phyloP scores from a whole-genome alignment of 2,329 filamentous ascomycete genomes.

The Xylaria sp. region DNA sequence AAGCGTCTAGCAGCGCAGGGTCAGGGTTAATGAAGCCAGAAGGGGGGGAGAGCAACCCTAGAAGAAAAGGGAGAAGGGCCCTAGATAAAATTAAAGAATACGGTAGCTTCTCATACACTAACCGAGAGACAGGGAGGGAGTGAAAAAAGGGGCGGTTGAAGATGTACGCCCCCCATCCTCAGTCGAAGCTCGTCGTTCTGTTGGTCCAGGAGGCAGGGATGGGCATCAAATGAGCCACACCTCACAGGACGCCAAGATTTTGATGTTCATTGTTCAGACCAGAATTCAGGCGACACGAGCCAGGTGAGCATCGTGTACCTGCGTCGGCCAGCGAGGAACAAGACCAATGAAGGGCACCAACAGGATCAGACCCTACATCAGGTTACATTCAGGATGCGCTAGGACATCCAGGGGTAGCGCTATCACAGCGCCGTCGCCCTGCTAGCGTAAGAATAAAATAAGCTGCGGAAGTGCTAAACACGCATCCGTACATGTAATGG shows the following conservation, averaged over 20 bases:
- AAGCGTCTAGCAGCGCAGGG: constrained; percentile 36
- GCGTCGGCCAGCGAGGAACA: constrained; percentile 39
- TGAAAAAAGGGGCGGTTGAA: constrained; percentile 34
- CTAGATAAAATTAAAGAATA: constrained; percentile 42
- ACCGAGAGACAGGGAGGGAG: constrained; percentile 38
- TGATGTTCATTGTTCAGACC: constrained; percentile 13
- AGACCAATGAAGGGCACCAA: constrained; percentile 32
- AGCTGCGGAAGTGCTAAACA: background rate
- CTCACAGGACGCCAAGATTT: constrained; percentile 26
- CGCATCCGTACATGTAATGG: too few species aligned
- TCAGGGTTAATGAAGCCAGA: constrained; percentile 31
- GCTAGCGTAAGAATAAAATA: background rate
- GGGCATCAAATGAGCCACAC: constrained; percentile 28
- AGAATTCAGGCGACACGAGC: constrained; percentile 18
- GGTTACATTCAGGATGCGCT: constrained; percentile 26
- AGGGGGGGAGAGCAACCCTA: constrained; percentile 11
- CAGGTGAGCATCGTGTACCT: constrained; percentile 40
- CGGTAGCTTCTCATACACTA: constrained; percentile 17
- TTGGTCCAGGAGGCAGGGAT: constrained; percentile 29
- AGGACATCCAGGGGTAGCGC: constrained; percentile 22
- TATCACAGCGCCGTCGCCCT: background rate
- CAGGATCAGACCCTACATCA: constrained; percentile 28
- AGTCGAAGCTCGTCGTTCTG: constrained; percentile 19
- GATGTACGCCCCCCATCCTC: constrained; percentile 24
- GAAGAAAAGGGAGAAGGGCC: constrained; percentile 22